Conservation (phyloP, 2,329 filamentous ascomycete genomes). For the Blumeria hordei region DNA sequence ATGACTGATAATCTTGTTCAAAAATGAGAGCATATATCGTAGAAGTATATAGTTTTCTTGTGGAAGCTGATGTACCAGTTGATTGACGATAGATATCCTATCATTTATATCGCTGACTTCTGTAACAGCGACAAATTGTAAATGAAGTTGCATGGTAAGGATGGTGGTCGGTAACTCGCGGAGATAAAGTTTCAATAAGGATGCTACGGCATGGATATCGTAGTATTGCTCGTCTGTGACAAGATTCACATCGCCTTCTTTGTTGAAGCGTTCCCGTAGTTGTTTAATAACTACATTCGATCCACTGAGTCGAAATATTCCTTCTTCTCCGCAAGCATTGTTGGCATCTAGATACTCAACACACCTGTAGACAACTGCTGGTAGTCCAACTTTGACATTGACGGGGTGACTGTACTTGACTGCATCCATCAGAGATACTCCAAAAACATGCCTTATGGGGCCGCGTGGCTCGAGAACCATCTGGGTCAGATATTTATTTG, state of each 20-base stretch:
- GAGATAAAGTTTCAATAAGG: constrained; percentile 78
- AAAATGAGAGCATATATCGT: constrained; percentile 62
- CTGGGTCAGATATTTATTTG: constrained; percentile 22
- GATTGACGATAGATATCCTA: constrained; percentile 53
- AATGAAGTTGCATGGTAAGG: constrained; percentile 68
- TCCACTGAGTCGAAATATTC: constrained; percentile 91
- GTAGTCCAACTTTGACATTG: constrained; percentile 52
- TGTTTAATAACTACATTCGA: constrained; percentile 86
- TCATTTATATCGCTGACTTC: constrained; percentile 52
- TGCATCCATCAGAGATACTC: constrained; percentile 62
- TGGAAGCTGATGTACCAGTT: constrained; percentile 59
- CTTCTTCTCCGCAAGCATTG: constrained; percentile 65
- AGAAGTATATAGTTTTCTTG: constrained; percentile 59
- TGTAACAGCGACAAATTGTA: constrained; percentile 66
- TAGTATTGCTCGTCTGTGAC: constrained; percentile 64
- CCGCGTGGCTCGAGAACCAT: constrained; percentile 23
- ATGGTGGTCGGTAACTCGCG: constrained; percentile 82
- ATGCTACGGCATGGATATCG: constrained; percentile 89
- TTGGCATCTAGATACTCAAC: constrained; percentile 78
- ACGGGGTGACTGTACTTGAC: constrained; percentile 55
- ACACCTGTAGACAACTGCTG: constrained; percentile 83
- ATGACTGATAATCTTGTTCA: constrained; percentile 83
- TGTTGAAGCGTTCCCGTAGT: constrained; percentile 80
- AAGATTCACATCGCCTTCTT: constrained; percentile 73
- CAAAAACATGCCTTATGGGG: constrained; percentile 52